These are phyloP conservation scores for Ceratobasidium papillatum DNA, from an alignment of 1,284 basidiomycete genomes.

Conservation along the genomic window DNA sequence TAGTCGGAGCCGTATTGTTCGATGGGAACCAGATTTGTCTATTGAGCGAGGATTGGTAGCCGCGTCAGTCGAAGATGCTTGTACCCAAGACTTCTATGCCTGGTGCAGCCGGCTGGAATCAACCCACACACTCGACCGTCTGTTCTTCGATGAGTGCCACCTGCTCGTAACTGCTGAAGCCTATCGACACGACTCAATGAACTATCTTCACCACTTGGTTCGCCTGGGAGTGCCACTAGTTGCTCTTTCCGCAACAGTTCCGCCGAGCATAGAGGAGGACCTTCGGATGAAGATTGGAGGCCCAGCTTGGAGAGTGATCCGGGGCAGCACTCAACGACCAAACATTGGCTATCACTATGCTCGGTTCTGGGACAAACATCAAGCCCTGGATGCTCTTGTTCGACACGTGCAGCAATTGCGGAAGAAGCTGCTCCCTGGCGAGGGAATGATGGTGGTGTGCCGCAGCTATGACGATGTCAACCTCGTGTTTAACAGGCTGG, in stretches of 20 bases:
- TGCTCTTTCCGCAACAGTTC: background rate
- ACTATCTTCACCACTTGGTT: background rate
- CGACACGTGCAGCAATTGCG: background rate
- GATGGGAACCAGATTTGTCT: too few relatives aligned
- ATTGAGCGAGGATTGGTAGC: too few relatives aligned
- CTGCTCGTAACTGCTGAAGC: background rate
- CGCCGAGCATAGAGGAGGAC: background rate
- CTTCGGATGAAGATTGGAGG: background rate
- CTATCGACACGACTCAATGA: background rate
- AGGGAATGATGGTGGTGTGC: background rate
- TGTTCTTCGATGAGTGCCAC: slow-evolving; percentile 1
- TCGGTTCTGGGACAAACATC: background rate
- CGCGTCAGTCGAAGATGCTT: too few relatives aligned
- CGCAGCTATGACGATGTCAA: background rate
- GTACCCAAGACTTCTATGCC: too few relatives aligned
- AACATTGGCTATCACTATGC: background rate
- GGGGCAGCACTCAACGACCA: background rate
- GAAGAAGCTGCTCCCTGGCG: background rate
- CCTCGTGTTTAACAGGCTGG: background rate
- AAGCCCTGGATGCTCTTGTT: background rate
- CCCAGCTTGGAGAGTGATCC: background rate
- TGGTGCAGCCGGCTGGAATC: too few relatives aligned
- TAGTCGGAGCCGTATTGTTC: too few relatives aligned
- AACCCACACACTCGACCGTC: too few relatives aligned
- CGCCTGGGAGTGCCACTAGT: background rate